phyloP scores from a whole-genome alignment of 2,329 filamentous ascomycete species.

The Pseudogymnoascus sp. region DNA sequence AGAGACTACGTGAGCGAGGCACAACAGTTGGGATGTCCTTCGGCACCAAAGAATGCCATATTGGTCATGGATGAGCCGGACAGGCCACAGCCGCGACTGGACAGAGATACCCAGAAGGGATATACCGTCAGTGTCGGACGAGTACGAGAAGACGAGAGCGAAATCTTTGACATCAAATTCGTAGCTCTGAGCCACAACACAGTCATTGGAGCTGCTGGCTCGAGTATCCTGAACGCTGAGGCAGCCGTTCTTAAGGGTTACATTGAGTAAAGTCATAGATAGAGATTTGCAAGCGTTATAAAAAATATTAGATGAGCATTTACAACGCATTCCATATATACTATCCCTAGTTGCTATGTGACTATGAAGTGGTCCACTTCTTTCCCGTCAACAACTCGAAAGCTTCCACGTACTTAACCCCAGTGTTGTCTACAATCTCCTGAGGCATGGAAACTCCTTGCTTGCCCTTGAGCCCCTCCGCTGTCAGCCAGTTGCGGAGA shows the following conservation, averaged over 20 bases:
- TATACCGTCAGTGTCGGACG: conserved; percentile 88
- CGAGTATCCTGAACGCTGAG: conserved; percentile 89
- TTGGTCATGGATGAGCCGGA: conserved; percentile 83
- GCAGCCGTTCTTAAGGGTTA: conserved; percentile 84
- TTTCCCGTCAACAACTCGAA: conserved; percentile 60
- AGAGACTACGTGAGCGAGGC: conserved; percentile 74
- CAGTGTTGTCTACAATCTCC: conserved; percentile 60
- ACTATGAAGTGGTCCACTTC: conserved; percentile 32
- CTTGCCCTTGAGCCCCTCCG: conserved; percentile 65
- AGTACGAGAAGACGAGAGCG: conserved; percentile 74
- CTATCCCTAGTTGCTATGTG: neutral
- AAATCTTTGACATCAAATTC: conserved; percentile 91
- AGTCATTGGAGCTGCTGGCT: conserved; percentile 92
- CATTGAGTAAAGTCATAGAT: conserved; percentile 31
- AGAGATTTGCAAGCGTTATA: neutral
- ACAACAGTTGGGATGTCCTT: conserved; percentile 74
- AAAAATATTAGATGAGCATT: conserved; percentile 5
- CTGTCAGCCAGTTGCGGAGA: conserved; percentile 72
- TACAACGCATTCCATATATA: neutral
- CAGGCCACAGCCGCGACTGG: conserved; percentile 81
- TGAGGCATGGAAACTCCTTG: conserved; percentile 62
- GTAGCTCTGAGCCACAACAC: conserved; percentile 87
- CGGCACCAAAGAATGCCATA: conserved; percentile 73
- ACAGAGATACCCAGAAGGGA: conserved; percentile 74
- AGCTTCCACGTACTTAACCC: conserved; percentile 65